Base-by-base conservation (phyloP, 768 basidiomycete genomes). In the Sporobolomyces roseus region DNA sequence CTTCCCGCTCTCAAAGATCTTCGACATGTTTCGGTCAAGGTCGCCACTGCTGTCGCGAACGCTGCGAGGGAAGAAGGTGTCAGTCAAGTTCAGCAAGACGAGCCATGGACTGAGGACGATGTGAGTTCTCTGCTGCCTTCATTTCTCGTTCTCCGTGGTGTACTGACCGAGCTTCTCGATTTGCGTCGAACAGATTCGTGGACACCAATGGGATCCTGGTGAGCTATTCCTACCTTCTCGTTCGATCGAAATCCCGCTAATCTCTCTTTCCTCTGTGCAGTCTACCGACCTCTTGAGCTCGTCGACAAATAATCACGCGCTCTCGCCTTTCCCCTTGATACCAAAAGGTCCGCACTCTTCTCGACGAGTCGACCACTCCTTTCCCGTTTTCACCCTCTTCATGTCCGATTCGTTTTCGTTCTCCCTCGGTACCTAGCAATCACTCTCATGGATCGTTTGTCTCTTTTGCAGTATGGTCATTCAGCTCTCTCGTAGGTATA, bases 41-140 rank as follows among this genome's bases (percentile, higher is more conserved):
- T 92, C n/a, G 90, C 85, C 0, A 81, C 89, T 0, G 88, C 89
- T 0, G 91, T 93, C 19, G 85, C 89, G 1, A 85, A 89, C 77
- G 84, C 88, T 68, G 88, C 90, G 0, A 82, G 89, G 33, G 81
- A 84, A 33, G 90, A 93, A 74, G 89, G 88, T 1, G 81, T 81
- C 49, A 85, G 86, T 0, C 79, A 80, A 16, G 84, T 85, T 8
- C 78, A 83, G 17, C 54, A 61, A 12, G 66, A 67, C 19, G 69
- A 61, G 50, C 36, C 29, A 69, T 90, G 87, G 86, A 79, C 77
- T 41, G 82, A 83, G 72, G 82, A 82, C 30, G 84, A 86, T 61
- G 84, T 86, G 19, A 81, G 84, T 52, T 36, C 36, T n/a, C n/a
- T n/a, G n/a, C 16, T 51, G 19, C 25, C 8, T 45, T 45, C n/a